Conservation (phyloP, 2,329 filamentous ascomycete genomes). For the Cladosporium colombiae region DNA sequence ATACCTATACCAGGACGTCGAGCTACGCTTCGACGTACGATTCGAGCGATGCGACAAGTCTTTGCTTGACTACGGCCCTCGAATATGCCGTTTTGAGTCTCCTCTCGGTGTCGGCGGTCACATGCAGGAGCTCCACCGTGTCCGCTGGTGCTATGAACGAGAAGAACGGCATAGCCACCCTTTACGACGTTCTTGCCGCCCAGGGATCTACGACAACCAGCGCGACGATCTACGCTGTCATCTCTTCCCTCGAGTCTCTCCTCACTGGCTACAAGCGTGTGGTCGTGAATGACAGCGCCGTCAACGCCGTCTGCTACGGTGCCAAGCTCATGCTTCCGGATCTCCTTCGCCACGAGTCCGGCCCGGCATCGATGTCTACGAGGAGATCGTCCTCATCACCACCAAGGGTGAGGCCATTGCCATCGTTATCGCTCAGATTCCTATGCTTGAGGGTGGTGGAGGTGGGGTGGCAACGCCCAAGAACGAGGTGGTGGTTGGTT, state of each 20-base stretch:
- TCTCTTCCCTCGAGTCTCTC: conserved; percentile 88
- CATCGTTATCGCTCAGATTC: conserved; percentile 95
- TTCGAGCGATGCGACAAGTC: too few relatives aligned
- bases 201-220: conserved; percentile 94
- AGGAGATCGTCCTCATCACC: conserved; percentile 97
- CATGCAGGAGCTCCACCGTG: conserved; percentile 98
- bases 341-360: conserved; percentile 83
- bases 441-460: not conserved
- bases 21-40: too few relatives aligned
- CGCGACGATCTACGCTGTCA: conserved; percentile 93
- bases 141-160: conserved; percentile 96
- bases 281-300: conserved; percentile 85
- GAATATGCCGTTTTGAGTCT: too few relatives aligned
- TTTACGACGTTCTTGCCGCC: conserved; percentile 93
- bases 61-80: too few relatives aligned
- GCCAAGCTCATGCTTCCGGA: conserved; percentile 99
- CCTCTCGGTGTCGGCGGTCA: conserved; percentile 87
- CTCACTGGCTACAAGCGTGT: conserved; percentile 88
- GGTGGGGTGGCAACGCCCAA: not conserved
- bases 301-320: conserved; percentile 97
- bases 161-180: conserved; percentile 81
- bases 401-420: conserved; percentile 99
- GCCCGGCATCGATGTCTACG: conserved; percentile 80
- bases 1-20: too few relatives aligned
- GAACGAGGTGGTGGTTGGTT: not conserved